These are phyloP conservation scores for Globisporangium spinosum DNA, from an alignment of 352 stramenopile species.

Conservation along the genomic window DNA sequence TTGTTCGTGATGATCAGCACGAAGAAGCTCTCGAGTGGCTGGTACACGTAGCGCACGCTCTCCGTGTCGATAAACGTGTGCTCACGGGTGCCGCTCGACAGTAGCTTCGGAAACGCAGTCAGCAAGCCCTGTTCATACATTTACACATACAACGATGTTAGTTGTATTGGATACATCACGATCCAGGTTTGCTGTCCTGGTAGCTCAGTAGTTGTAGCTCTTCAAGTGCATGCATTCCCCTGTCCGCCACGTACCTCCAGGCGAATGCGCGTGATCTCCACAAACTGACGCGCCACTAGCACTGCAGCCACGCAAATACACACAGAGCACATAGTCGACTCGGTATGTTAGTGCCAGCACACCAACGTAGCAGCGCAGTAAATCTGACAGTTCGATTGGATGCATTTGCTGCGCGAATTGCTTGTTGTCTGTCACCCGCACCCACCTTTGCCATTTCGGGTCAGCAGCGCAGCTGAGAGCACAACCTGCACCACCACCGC, in stretches of 20 bases:
- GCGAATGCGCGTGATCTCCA: conserved; percentile 98
- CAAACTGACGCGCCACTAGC: conserved; percentile 97
- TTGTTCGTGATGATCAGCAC: conserved; percentile 99
- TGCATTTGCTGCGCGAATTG: neutral
- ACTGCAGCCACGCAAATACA: conserved; percentile 37
- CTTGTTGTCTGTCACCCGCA: neutral
- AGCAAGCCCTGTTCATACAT: conserved; percentile 82
- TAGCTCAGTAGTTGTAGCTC: neutral
- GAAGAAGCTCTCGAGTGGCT: conserved; percentile 97
- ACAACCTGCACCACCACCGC: conserved; percentile 79
- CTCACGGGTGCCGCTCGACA: conserved; percentile 91
- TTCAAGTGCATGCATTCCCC: neutral
- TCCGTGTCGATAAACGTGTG: conserved; percentile 99
- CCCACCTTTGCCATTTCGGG: conserved; percentile 93
- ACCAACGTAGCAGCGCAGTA: too few relatives aligned
- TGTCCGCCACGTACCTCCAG: conserved; percentile 82
- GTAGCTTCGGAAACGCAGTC: conserved; percentile 98
- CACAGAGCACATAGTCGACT: neutral
- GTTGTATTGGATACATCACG: neutral
- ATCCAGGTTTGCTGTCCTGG: neutral
- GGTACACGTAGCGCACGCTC: conserved; percentile 98
- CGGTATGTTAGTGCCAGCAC: neutral
- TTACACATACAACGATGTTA: neutral
- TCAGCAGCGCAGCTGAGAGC: conserved; percentile 93
- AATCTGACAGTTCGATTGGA: too few relatives aligned